Evolutionary conservation across 2,329 filamentous ascomycete genomes (phyloP).

Genomic region (Trichoderma semiorbis): DNA sequence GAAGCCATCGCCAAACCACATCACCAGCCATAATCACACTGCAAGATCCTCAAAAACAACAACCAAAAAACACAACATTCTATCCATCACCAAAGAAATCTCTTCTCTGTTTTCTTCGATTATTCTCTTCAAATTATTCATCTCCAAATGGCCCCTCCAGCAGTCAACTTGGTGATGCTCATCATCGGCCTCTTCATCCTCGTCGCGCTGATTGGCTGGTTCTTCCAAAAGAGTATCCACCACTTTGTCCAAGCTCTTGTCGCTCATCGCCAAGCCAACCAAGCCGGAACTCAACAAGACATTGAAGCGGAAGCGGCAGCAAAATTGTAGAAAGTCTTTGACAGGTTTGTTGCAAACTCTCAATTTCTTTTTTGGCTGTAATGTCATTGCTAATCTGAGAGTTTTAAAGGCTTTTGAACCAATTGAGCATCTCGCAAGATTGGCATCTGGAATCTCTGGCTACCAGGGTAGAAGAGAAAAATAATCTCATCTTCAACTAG

Average conservation of each 20-base stretch:
- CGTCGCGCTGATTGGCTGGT: constrained; percentile 30
- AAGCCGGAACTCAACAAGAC: background rate
- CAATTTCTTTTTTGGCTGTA: background rate
- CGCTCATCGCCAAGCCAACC: constrained; percentile 2
- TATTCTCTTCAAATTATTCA: background rate
- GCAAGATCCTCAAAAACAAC: background rate
- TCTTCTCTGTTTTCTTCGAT: no score
- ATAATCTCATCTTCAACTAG: background rate
- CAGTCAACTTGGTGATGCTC: constrained; percentile 19
- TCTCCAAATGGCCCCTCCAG: constrained; percentile 28
- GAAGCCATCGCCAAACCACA: background rate
- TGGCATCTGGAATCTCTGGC: background rate
- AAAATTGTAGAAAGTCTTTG: background rate
- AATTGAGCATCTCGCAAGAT: background rate
- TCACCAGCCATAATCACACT: background rate
- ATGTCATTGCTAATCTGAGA: background rate
- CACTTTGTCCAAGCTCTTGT: constrained; percentile 30
- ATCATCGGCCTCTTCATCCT: constrained; percentile 26
- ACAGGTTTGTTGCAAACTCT: background rate
- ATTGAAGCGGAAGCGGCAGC: background rate
- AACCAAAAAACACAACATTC: background rate
- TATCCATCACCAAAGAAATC: no score
- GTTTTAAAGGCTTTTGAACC: background rate
- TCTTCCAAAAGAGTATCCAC: constrained; percentile 29
- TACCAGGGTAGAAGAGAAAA: background rate